Evolutionary conservation across 169 alveolate genomes (phyloP), one percentile per base, ranked within the genome.

Genomic region (Babesia microti): DNA sequence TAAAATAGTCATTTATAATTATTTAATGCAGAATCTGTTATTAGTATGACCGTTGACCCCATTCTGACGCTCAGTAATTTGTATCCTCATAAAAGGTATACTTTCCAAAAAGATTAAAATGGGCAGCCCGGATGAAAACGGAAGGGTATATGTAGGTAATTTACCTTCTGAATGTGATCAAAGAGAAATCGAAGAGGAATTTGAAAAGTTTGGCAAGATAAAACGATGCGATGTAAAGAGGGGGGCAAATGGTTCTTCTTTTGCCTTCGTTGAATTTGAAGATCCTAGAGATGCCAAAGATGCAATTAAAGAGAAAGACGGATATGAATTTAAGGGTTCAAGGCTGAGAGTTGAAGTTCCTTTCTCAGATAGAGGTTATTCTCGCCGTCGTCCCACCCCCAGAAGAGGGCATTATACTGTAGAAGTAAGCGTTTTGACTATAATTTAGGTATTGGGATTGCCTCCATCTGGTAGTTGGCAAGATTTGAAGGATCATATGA

Each of bases 251-350:
- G 88, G 87, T 0, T 36, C 76, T 40, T 65, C 85, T 17, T 82
- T 67, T 60, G 90, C 88, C 7, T 82, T 82, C 37, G 36, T 82
- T 23, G 90, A 82, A 52, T 82, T 58, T 42, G 80, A 72, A 34
- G 90, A 82, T 40, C 58, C 81, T n/a, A 71, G 90, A 24, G 90
- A 82, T 42, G 90, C 90, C 37, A 71, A 70, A 23, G 90, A 82
- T 47, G 90, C 90, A 23, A 76, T 82, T 24, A 74, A 72, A 45
- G 79, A 80, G 33, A 51, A 61, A 41, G 85, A 82, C 59, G 90
- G 90, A 1, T 45, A 52, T 40, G 88, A 75, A 36, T 69, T 54
- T 40, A 71, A 55, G 41, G 90, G 87, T 11, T 52, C 66, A 39
- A 72, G 78, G 21, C 60, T 82, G 19, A 54, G 90, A 30, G 90